Conservation (phyloP, 441 rosid species). For the Pelargonium fulgidum region DNA sequence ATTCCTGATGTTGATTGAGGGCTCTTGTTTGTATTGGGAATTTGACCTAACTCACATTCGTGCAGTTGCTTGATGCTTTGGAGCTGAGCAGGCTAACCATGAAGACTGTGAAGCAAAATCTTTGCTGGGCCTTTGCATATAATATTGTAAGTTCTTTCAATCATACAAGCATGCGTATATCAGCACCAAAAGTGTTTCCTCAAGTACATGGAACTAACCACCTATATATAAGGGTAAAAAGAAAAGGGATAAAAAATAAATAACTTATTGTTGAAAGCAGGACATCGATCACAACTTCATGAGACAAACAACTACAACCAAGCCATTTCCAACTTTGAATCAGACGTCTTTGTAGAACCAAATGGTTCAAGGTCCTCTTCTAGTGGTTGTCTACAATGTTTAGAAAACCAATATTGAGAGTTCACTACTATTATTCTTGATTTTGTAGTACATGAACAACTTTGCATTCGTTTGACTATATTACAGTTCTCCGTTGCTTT, state of each 20-base stretch:
- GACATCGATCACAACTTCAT: not conserved
- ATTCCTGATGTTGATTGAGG: not conserved
- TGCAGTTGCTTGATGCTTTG: conserved; percentile 89
- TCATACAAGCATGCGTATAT: not conserved
- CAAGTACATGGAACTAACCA: not conserved
- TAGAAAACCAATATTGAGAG: not conserved
- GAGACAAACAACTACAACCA: not conserved
- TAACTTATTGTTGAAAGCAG: not conserved
- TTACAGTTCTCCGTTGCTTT: no score
- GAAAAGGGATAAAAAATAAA: not conserved
- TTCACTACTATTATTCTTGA: not conserved
- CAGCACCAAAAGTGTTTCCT: no score
- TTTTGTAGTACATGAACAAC: not conserved
- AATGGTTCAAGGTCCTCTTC: not conserved
- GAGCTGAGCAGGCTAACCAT: conserved; percentile 89
- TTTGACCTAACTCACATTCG: conserved; percentile 17
- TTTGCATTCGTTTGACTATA: no score
- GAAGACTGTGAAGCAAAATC: conserved; percentile 97
- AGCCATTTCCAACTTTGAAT: not conserved
- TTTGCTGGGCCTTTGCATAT: conserved; percentile 98
- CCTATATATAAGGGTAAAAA: not conserved
- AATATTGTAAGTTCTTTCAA: conserved; percentile 63
- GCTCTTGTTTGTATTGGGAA: conserved; percentile 3
- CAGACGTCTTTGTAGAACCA: not conserved
- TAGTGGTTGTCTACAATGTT: not conserved